Conservation (phyloP, 2,329 filamentous ascomycete species). For the Cytospora chrysosperma region DNA sequence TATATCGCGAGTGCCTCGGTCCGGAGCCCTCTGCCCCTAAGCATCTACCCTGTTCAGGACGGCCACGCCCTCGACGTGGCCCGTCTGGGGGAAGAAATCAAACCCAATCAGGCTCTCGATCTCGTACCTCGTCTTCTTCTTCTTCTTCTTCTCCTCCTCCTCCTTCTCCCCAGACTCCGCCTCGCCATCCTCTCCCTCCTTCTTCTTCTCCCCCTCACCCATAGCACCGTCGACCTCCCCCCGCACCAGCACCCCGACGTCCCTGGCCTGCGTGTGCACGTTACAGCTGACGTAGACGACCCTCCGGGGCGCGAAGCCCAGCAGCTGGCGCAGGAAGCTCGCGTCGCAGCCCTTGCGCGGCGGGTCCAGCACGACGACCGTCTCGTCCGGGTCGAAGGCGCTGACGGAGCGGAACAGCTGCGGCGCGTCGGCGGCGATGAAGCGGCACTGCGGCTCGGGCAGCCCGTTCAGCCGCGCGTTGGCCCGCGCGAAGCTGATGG, state of each 20-base stretch:
- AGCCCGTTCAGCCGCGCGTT: slow-evolving; percentile 81
- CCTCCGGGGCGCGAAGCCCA: slow-evolving; percentile 72
- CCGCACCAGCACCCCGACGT: slow-evolving; percentile 83
- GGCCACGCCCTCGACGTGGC: slow-evolving; percentile 67
- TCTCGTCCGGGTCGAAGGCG: slow-evolving; percentile 71
- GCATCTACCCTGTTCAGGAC: slow-evolving; percentile 58
- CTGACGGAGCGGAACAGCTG: slow-evolving; percentile 75
- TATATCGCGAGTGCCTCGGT: background rate
- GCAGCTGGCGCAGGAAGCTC: slow-evolving; percentile 76
- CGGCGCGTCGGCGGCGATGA: slow-evolving; percentile 85
- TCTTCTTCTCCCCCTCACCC: slow-evolving; percentile 16
- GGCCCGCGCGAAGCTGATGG: slow-evolving; percentile 72
- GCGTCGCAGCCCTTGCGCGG: slow-evolving; percentile 92
- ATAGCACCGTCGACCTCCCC: slow-evolving; percentile 48
- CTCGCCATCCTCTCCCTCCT: slow-evolving; percentile 30
- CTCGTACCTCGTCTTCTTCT: slow-evolving; percentile 59
- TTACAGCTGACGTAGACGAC: slow-evolving; percentile 97
- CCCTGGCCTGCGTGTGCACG: slow-evolving; percentile 93
- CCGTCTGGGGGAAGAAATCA: slow-evolving; percentile 93
- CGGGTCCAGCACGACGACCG: slow-evolving; percentile 94
- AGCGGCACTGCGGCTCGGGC: slow-evolving; percentile 65
- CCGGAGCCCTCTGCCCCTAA: background rate
- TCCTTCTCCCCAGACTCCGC: slow-evolving; percentile 15
- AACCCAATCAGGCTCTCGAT: slow-evolving; percentile 92
- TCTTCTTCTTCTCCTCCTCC: slow-evolving; percentile 32